A percentile compares a stretch with the other conserved stretches of the same genome.
Conservation (phyloP, 768 basidiomycete genomes). For the Sporobolomyces phaffii region DNA sequence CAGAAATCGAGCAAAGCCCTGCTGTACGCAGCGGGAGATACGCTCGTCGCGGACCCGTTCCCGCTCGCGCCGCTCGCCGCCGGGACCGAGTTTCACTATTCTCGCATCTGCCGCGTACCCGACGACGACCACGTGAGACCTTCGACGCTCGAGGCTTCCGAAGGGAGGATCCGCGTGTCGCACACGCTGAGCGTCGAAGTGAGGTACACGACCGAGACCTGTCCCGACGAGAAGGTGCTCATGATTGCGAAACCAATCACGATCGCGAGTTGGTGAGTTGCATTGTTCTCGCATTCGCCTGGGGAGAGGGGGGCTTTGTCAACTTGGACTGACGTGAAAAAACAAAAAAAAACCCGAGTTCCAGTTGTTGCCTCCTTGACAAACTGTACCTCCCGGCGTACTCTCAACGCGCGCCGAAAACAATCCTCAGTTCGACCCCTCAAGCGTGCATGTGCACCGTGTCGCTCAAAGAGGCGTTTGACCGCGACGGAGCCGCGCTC, state of each 20-base stretch:
- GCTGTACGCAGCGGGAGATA: not conserved
- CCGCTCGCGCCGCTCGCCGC: not conserved
- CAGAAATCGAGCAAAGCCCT: not conserved
- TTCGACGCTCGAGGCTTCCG: constrained; percentile 19
- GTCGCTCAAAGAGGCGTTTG: constrained; percentile 6
- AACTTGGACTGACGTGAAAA: too few species aligned
- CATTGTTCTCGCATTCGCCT: not conserved
- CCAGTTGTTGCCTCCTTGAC: constrained; percentile 27
- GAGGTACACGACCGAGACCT: constrained; percentile 1
- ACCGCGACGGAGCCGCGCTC: constrained; percentile 3
- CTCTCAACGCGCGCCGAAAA: not conserved
- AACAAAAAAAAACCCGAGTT: too few species aligned
- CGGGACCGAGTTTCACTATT: constrained; percentile 12
- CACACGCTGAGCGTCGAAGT: constrained; percentile 25
- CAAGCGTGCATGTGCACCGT: constrained; percentile 7
- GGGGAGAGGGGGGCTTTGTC: too few species aligned
- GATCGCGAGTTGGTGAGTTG: constrained; percentile 21
- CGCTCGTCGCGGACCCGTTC: constrained; percentile 8
- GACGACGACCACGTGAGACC: constrained; percentile 27
- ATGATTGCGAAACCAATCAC: constrained; percentile 23
- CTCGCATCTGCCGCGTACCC: constrained; percentile 25
- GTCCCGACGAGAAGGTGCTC: constrained; percentile 13
- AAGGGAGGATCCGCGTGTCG: constrained; percentile 17
- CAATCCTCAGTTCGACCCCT: not conserved
- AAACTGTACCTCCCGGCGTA: constrained; percentile 23